Evolutionary conservation across 139 green algal genomes (phyloP).

Genomic region (Chlamydomonas asymmetrica): DNA sequence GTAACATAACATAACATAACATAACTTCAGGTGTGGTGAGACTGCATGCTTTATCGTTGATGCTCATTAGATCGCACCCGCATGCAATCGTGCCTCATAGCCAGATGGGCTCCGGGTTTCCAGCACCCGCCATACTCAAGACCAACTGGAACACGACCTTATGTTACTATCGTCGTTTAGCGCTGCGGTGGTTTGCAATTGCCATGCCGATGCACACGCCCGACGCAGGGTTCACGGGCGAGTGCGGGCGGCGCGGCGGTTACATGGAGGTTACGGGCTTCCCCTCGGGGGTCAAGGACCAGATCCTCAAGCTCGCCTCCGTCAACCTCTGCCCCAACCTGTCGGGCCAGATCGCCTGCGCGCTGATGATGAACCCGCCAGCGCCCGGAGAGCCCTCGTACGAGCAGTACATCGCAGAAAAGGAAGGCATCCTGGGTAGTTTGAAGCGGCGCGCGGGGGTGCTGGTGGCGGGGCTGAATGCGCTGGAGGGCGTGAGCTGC

Average conservation of each 20-base stretch:
- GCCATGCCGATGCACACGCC: too few relatives aligned
- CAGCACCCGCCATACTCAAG: too few relatives aligned
- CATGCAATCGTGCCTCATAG: too few relatives aligned
- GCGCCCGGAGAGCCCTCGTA: conserved; percentile 83
- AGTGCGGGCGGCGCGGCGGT: conserved; percentile 87
- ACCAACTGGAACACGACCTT: too few relatives aligned
- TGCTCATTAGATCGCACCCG: too few relatives aligned
- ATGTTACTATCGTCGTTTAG: too few relatives aligned
- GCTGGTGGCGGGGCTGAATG: conserved; percentile 75
- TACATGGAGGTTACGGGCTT: conserved; percentile 92
- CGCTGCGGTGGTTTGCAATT: too few relatives aligned
- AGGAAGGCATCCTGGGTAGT: conserved; percentile 55
- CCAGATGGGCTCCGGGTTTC: too few relatives aligned
- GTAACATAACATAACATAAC: too few relatives aligned
- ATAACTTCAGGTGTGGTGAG: too few relatives aligned
- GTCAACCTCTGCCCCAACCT: conserved; percentile 95
- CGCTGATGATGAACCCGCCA: conserved; percentile 91
- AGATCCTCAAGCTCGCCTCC: conserved; percentile 90
- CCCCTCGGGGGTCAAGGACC: conserved; percentile 58
- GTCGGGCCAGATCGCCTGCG: conserved; percentile 83
- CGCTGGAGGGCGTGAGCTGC: conserved; percentile 86
- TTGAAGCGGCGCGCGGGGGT: conserved; percentile 75
- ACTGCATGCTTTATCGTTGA: too few relatives aligned
- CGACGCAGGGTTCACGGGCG: conserved; percentile 67
- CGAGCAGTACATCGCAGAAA: conserved; percentile 60